Percentiles rank a stretch among this genome's conserved stretches.
Evolutionary conservation across 495 filamentous ascomycete genomes (phyloP).

Genomic region (Neurospora africana): DNA sequence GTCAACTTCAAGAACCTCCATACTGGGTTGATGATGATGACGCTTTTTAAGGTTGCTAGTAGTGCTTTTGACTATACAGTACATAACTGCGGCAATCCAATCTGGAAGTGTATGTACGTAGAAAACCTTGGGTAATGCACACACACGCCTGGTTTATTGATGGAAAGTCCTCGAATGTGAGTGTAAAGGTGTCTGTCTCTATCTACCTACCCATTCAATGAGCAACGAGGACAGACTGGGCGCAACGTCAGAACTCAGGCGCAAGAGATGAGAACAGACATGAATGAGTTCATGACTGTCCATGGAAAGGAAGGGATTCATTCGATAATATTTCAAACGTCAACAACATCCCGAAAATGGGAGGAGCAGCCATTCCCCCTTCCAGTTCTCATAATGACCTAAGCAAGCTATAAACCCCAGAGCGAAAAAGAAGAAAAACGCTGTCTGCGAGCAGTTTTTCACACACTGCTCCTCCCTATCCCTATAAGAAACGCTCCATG

Average conservation of each 20-base stretch:
- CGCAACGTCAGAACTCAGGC: neutral
- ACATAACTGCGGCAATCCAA: neutral
- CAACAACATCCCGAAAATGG: neutral
- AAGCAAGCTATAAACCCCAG: neutral
- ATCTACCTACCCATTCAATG: neutral
- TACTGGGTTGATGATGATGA: neutral
- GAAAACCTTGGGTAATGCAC: neutral
- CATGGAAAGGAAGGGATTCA: neutral
- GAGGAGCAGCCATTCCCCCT: neutral
- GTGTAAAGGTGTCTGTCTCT: neutral
- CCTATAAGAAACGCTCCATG: neutral
- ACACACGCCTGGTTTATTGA: neutral
- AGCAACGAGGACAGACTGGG: neutral
- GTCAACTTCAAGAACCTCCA: neutral
- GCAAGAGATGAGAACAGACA: neutral
- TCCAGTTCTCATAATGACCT: neutral
- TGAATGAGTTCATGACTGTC: neutral
- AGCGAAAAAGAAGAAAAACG: constrained; percentile 9
- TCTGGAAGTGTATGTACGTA: neutral
- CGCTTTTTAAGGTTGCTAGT: neutral
- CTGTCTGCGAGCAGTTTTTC: neutral
- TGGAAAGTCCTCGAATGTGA: neutral
- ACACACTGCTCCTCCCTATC: neutral
- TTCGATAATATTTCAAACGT: neutral
- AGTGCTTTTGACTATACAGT: neutral